Percentiles rank a stretch among this genome's conserved stretches.
Conservation (phyloP, 441 rosid species). For the Populus hybrid region DNA sequence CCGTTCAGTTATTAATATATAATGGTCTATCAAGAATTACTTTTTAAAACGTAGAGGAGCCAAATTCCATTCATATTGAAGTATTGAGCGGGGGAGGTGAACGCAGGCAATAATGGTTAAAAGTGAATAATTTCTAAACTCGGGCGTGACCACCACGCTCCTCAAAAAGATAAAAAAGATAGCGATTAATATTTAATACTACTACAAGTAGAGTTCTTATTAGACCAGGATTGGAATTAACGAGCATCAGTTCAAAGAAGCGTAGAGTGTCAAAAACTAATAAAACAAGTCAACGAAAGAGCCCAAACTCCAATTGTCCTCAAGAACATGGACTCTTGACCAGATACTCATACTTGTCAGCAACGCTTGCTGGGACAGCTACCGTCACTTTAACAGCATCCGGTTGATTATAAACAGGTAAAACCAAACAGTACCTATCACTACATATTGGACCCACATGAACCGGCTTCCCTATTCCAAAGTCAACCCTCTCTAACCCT, state of each 20-base stretch:
- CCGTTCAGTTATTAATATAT: too few species aligned
- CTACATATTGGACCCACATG: slow-evolving; percentile 64
- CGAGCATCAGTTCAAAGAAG: not conserved
- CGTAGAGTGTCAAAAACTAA: slow-evolving; percentile 27
- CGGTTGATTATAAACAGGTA: slow-evolving; percentile 50
- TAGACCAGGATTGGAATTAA: not conserved
- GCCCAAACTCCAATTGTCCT: slow-evolving; percentile 21
- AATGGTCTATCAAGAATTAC: not conserved
- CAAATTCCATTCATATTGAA: slow-evolving; percentile 9
- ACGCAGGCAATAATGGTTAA: not conserved
- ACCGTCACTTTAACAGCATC: slow-evolving; percentile 72
- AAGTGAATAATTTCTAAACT: not conserved
- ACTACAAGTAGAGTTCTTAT: not conserved
- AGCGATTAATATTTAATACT: not conserved
- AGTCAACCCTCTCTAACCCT: slow-evolving; percentile 74
- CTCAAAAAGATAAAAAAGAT: not conserved
- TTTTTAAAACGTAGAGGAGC: not conserved
- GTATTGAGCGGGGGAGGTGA: not conserved
- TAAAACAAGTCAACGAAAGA: slow-evolving; percentile 34
- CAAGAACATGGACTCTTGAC: slow-evolving; percentile 39
- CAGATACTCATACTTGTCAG: slow-evolving; percentile 51
- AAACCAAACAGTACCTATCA: slow-evolving; percentile 63
- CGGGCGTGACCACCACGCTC: slow-evolving; percentile 4
- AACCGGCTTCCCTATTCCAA: slow-evolving; percentile 68
- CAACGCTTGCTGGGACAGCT: slow-evolving; percentile 67